Evolutionary conservation across 176 grass and related monocot genomes (phyloP).

Genomic region (Bromus sterilis): DNA sequence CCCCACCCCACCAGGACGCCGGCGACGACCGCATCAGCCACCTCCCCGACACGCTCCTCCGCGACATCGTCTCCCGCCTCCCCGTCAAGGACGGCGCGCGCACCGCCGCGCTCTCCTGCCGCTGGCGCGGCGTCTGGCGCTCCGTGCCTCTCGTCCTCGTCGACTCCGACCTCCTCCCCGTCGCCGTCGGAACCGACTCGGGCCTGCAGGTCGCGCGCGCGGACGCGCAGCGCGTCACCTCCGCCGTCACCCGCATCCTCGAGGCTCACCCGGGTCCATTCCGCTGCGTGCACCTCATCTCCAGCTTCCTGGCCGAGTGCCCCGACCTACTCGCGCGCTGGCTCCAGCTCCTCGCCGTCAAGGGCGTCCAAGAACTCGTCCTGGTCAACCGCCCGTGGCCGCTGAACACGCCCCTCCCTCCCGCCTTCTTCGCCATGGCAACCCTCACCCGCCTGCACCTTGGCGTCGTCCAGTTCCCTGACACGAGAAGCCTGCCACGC

Average conservation of each 20-base stretch:
- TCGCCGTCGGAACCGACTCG: neutral
- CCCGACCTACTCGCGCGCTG: neutral
- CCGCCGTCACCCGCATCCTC: conserved; percentile 9
- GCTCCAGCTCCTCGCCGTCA: conserved; percentile 12
- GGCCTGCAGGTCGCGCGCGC: neutral
- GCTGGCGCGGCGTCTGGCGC: conserved; percentile 19
- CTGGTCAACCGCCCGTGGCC: conserved; percentile 20
- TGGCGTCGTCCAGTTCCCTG: neutral
- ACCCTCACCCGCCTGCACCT: conserved; percentile 22
- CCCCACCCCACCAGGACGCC: neutral
- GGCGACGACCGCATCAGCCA: neutral
- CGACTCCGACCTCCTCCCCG: conserved; percentile 5
- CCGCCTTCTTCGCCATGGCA: neutral
- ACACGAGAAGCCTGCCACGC: neutral
- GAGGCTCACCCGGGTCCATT: conserved; percentile 5
- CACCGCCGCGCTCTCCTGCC: conserved; percentile 19
- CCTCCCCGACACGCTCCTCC: conserved; percentile 9
- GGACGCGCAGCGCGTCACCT: neutral
- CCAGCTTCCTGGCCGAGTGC: neutral
- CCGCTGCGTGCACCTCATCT: conserved; percentile 5
- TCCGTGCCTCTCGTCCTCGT: conserved; percentile 6
- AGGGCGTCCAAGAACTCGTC: conserved; percentile 16
- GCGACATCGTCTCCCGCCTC: neutral
- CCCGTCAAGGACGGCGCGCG: conserved; percentile 7
- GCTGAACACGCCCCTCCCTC: neutral